Evolutionary conservation across 2,329 filamentous ascomycete genomes (phyloP).

Genomic region (Trichoderma sp.): DNA sequence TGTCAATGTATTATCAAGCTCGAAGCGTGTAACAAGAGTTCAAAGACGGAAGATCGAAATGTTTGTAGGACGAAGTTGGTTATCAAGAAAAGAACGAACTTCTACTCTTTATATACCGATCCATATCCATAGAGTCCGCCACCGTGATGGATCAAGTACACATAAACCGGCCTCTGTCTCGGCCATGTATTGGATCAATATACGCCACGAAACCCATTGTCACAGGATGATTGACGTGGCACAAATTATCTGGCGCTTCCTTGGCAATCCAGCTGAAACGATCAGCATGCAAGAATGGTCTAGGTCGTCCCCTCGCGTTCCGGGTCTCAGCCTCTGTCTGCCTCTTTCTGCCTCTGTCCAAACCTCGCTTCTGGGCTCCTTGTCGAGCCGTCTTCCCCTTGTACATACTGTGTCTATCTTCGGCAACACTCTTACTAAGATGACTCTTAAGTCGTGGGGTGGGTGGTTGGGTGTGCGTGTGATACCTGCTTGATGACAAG

Average conservation of each 20-base stretch:
- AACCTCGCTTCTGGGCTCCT: neutral
- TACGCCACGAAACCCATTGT: neutral
- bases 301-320: neutral
- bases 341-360: neutral
- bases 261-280: constrained; percentile 2
- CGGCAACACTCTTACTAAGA: neutral
- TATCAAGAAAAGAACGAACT: neutral
- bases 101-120: neutral
- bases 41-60: neutral
- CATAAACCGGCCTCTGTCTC: neutral
- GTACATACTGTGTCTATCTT: constrained; percentile 5
- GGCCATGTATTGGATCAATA: neutral
- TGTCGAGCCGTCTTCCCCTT: neutral
- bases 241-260: constrained; percentile 1
- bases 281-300: constrained; percentile 12
- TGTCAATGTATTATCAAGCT: neutral
- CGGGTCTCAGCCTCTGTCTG: neutral
- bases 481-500: neutral
- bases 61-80: neutral
- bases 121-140: neutral
- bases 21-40: neutral
- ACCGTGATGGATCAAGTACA: neutral
- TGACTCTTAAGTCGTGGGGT: neutral
- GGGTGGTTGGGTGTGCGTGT: neutral
- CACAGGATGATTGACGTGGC: constrained; percentile 12